Base-by-base conservation (phyloP, 179 eudicot genomes). In the Beta lomatogona region DNA sequence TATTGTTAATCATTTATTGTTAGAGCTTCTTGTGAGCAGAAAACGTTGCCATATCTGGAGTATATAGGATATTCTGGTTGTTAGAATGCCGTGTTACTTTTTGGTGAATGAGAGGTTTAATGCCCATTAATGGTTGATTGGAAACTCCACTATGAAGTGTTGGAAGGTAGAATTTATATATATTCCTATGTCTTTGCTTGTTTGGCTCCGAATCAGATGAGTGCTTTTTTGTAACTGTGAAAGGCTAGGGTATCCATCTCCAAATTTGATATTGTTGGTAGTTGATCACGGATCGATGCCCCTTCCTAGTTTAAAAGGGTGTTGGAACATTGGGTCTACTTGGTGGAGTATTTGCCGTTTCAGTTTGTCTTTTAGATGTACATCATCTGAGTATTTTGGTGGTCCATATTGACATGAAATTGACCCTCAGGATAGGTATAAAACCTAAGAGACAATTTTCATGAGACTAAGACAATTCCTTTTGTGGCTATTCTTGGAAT, bases 331-430 rank as follows among this genome's bases (percentile, higher is more conserved):
- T 75, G 53, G 41, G 55, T 70, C 60, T 80, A 75, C 69, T 66
- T 61, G 66, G 79, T 66, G 82, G 79, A 81, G 76, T 85, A 67
- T 80, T 65, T 81, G 79, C 83, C 68, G 81, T 80, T 83, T 72
- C 69, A 71, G 61, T 55, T 76, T 80, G 78, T 55, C 81, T 80
- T 18, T 80, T 55, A 41, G 81, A 77, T 77, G 36, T 16, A 44
- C 69, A 80, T 71, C 46, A 69, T 80, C 78, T 77, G 74, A 80
- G 84, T 74, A 64, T 67, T 58, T 66, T 60, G 82, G 80, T 81
- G 88, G 88, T 81, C 84, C 82, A 12, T 67, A 58, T 82, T 31
- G 53, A 73, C 64, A 45, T 82, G 82, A 85, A 61, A 71, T 21
- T 8, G 78, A 82, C 67, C 22, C 77, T 63, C 64, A 75, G 77